A percentile compares a stretch with the other conserved stretches of the same genome.
Evolutionary conservation across 2,329 filamentous ascomycete genomes (phyloP).

Genomic region (Ophiostoma himal-ulmi): DNA sequence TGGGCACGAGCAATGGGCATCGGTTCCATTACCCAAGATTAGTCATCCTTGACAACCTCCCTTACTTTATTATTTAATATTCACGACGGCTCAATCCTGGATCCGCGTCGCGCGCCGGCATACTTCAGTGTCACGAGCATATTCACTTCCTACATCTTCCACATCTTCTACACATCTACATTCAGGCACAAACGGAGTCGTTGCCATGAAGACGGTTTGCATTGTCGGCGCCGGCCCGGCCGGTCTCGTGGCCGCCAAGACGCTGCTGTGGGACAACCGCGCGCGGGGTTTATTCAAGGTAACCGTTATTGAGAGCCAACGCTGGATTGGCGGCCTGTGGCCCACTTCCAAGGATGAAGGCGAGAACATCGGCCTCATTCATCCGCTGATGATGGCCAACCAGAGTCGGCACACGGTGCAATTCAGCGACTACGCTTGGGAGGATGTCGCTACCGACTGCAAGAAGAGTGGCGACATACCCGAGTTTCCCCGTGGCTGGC

Average conservation of each 20-base stretch:
- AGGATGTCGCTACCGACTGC: constrained; percentile 33
- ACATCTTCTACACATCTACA: too few relatives aligned
- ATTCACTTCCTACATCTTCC: background rate
- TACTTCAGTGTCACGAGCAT: background rate
- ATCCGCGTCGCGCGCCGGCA: background rate
- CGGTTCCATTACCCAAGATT: background rate
- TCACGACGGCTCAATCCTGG: background rate
- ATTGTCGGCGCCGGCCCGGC: constrained; percentile 47
- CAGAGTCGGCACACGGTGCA: constrained; percentile 71
- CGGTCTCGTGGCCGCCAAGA: constrained; percentile 66
- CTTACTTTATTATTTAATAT: too few relatives aligned
- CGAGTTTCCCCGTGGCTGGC: constrained; percentile 69
- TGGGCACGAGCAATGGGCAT: background rate
- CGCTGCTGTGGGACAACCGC: constrained; percentile 56
- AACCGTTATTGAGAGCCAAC: constrained; percentile 62
- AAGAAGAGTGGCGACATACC: constrained; percentile 34
- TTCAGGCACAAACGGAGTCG: background rate
- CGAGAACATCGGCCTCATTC: constrained; percentile 43
- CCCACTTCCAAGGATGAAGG: constrained; percentile 46
- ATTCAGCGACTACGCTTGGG: constrained; percentile 69
- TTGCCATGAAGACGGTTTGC: constrained; percentile 11
- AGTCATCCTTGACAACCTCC: background rate
- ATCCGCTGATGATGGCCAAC: constrained; percentile 66
- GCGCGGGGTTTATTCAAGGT: constrained; percentile 53
- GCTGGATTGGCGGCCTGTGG: constrained; percentile 73